Percentiles rank a stretch among this genome's conserved stretches.
These are phyloP conservation scores for Suillus hirtellus DNA, from an alignment of 768 basidiomycete species.

Conservation along the genomic window DNA sequence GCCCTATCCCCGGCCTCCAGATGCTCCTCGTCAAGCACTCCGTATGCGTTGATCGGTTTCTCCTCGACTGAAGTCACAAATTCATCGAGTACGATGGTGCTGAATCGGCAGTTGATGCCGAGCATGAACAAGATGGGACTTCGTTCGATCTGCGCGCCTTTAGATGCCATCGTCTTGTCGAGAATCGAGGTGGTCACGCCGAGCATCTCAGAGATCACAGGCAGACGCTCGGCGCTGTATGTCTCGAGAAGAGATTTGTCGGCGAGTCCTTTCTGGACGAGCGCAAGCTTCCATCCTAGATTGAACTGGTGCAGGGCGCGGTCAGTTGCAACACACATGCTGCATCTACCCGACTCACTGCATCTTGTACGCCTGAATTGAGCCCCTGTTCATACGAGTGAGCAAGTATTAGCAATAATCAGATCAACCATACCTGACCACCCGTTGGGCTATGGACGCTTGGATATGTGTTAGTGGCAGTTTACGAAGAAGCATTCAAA, in stretches of 20 bases:
- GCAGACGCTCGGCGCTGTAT: constrained; percentile 43
- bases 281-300: constrained; percentile 43
- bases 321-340: background rate
- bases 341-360: constrained; percentile 24
- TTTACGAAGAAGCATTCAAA: background rate
- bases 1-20: constrained; percentile 47
- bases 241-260: constrained; percentile 36
- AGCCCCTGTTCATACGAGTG: constrained; percentile 14
- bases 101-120: constrained; percentile 30
- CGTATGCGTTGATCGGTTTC: constrained; percentile 7
- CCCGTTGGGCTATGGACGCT: constrained; percentile 28
- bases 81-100: constrained; percentile 25
- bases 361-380: constrained; percentile 26
- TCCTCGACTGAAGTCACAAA: constrained; percentile 14
- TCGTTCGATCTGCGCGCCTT: background rate
- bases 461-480: background rate
- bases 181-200: constrained; percentile 27
- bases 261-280: constrained; percentile 36
- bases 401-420: background rate
- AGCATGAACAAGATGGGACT: constrained; percentile 13
- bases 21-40: constrained; percentile 19
- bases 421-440: constrained; percentile 10
- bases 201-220: constrained; percentile 43
- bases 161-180: background rate
- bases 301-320: constrained; percentile 30